Percentiles rank a stretch among this genome's conserved stretches.
phyloP scores from a whole-genome alignment of 345 rosid species.

The Salix koriyanagi region DNA sequence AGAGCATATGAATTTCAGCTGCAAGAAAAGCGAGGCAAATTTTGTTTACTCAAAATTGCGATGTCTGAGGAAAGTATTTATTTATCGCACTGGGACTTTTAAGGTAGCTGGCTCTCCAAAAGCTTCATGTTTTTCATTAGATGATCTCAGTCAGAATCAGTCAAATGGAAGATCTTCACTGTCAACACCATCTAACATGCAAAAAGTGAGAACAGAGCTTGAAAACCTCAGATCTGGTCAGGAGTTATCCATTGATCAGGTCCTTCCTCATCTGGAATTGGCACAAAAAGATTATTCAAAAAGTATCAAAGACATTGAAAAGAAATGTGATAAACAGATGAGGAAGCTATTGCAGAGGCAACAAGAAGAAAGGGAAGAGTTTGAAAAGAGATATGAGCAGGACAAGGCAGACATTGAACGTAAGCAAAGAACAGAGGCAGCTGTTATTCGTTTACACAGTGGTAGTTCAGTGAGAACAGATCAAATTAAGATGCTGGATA shows the following conservation, averaged over 20 bases:
- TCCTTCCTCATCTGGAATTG: constrained; percentile 26
- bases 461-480: constrained; percentile 34
- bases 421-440: constrained; percentile 39
- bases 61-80: constrained; percentile 57
- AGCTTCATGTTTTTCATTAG: constrained; percentile 21
- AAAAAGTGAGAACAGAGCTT: constrained; percentile 20
- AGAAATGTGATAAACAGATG: constrained; percentile 46
- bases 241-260: constrained; percentile 32
- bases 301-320: constrained; percentile 46
- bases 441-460: constrained; percentile 43
- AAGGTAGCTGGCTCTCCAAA: constrained; percentile 25
- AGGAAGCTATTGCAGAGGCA: constrained; percentile 41
- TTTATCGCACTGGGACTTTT: constrained; percentile 27
- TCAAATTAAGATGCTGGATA: constrained; percentile 47
- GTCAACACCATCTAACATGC: constrained; percentile 11
- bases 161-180: constrained; percentile 23
- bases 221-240: constrained; percentile 22
- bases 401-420: constrained; percentile 46
- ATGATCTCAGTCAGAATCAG: constrained; percentile 21
- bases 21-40: constrained; percentile 65
- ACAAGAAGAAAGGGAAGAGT: constrained; percentile 37
- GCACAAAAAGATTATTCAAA: constrained; percentile 44
- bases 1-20: constrained; percentile 52
- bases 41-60: constrained; percentile 48
- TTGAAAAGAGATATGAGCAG: constrained; percentile 35